Percentiles rank a stretch among this genome's conserved stretches.
These are phyloP conservation scores for Cicer arietinum DNA, from an alignment of 306 rosid genomes.

Conservation along the genomic window DNA sequence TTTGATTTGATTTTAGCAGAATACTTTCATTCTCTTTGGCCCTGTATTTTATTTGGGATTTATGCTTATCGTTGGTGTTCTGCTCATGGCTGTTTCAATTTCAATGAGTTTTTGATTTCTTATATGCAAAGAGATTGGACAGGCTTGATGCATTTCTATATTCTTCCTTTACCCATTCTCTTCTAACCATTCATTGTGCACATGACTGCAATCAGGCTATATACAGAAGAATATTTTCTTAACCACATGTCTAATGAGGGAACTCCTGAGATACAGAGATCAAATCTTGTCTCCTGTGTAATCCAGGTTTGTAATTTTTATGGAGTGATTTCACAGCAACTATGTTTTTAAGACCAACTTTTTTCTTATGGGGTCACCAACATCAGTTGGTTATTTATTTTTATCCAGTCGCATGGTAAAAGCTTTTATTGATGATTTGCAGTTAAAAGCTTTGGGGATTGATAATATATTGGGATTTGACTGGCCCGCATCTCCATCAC, in stretches of 20 bases:
- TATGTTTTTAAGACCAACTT: background rate
- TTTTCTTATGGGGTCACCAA: slow-evolving; percentile 1
- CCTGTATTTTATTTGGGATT: background rate
- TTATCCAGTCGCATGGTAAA: slow-evolving; percentile 31
- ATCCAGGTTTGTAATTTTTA: slow-evolving; percentile 67
- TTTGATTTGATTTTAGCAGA: slow-evolving; percentile 11
- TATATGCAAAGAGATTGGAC: background rate
- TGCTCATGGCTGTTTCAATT: background rate
- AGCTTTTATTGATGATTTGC: slow-evolving; percentile 44
- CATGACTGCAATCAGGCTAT: slow-evolving; percentile 64
- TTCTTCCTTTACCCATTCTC: background rate
- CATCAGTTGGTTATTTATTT: slow-evolving; percentile 5
- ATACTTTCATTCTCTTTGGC: background rate
- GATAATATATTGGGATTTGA: slow-evolving; percentile 96
- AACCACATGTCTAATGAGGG: slow-evolving; percentile 82
- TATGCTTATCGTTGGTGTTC: background rate
- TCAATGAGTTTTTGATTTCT: background rate
- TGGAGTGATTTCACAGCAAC: slow-evolving; percentile 29
- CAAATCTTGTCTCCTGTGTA: slow-evolving; percentile 89
- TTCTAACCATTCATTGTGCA: slow-evolving; percentile 32
- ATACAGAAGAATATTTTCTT: slow-evolving; percentile 87
- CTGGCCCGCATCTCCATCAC: slow-evolving; percentile 97
- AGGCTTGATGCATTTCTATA: background rate
- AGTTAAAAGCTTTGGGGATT: slow-evolving; percentile 93
- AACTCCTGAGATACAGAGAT: slow-evolving; percentile 95